Conservation (phyloP, 768 basidiomycete genomes). For the Sarcomyxa edulis region DNA sequence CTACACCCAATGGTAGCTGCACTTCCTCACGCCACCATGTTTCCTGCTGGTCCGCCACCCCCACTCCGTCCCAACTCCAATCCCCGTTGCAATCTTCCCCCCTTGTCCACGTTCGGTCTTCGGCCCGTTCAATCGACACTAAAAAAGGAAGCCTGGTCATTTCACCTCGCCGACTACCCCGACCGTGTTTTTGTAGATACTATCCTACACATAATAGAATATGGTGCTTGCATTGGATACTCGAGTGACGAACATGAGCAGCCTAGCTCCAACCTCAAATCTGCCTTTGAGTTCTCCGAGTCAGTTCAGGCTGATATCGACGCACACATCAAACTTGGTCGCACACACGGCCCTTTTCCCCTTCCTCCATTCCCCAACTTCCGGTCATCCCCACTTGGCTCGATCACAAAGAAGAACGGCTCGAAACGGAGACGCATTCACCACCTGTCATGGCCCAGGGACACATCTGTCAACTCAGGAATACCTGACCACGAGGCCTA, state of each 20-base stretch:
- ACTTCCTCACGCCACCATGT: conserved; percentile 7
- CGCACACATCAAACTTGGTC: conserved; percentile 19
- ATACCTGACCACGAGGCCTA: conserved; percentile 15
- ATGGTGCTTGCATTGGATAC: conserved; percentile 11
- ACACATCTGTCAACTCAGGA: too few relatives aligned
- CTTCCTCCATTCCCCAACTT: conserved; percentile 14
- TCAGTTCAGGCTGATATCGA: too few relatives aligned
- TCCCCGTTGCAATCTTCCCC: conserved; percentile 8
- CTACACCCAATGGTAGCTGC: background rate
- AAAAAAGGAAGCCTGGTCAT: too few relatives aligned
- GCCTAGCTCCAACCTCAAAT: conserved; percentile 7
- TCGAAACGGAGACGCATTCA: conserved; percentile 22
- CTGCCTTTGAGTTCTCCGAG: too few relatives aligned
- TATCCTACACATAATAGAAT: conserved; percentile 12
- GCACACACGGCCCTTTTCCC: conserved; percentile 18
- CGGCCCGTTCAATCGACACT: conserved; percentile 3
- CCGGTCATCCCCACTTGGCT: conserved; percentile 19
- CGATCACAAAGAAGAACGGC: conserved; percentile 15
- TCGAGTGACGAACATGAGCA: background rate
- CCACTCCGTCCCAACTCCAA: conserved; percentile 11
- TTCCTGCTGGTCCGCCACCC: conserved; percentile 7
- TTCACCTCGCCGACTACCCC: conserved; percentile 10
- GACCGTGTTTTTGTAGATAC: conserved; percentile 7
- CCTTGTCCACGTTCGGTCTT: background rate
- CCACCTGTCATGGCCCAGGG: conserved; percentile 27